Evolutionary conservation across 495 filamentous ascomycete genomes (phyloP), one percentile per base, ranked within the genome.

Genomic region (Xylaria curta): DNA sequence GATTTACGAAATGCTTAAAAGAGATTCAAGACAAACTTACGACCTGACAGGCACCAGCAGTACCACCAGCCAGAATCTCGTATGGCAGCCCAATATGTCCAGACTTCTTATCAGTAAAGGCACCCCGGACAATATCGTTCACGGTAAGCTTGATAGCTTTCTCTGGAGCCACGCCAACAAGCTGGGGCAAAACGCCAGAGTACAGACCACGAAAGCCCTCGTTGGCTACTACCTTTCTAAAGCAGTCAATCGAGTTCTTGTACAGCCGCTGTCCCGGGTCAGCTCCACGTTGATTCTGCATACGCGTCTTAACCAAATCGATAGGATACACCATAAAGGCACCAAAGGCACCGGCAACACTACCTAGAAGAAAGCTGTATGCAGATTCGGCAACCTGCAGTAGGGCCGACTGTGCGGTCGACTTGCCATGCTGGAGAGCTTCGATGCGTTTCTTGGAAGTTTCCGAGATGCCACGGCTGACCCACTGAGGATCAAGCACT

Each of bases 301-400:
- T 94, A 44, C 96, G 90, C 10, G 96, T 99, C 88, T 99, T 99
- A 73, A 99, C 96, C 58, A 99, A 85, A 82, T 99, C 96, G 80
- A 99, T 98, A 33, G 96, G 96, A 81, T 99, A 99, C 51, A 99
- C 96, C 91, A 98, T 97, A 80, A 98, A 98, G 17, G 96, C 96
- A 76, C 96, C 96, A 76, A 98, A 99, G 26, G 96, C 96, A 79
- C 96, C 96, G 13, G 97, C 96, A 73, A 96, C 75, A 81, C 92
- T 93, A 47, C 96, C 96, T 3, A 99, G 88, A 0, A 85, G 88
- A 76, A 99, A 99, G 81, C 95, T 94, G 78, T 97, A 95, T 4
- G 86, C 92, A 3, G 94, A 97, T 77, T 96, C 93, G 9, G 93
- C 79, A 24, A 91, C 80, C 68, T 86, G 83, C 65, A 91, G 81